A percentile compares a stretch with the other conserved stretches of the same genome.
Evolutionary conservation across 2,329 filamentous ascomycete genomes (phyloP).

Genomic region (Venturia nashicola): DNA sequence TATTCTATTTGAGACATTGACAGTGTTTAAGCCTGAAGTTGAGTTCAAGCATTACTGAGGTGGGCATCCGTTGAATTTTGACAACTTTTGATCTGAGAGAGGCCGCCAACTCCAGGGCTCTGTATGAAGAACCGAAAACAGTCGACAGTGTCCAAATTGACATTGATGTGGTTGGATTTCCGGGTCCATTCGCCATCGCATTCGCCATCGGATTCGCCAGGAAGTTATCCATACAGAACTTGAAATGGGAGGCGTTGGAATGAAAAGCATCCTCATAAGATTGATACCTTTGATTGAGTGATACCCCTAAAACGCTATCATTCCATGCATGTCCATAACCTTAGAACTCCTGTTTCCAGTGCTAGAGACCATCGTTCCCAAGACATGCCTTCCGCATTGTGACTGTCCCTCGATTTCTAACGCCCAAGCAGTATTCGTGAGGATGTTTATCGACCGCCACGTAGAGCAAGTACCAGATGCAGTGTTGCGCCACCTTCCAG

Average conservation of each 20-base stretch:
- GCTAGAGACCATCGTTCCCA: not conserved
- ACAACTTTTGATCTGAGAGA: not conserved
- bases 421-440: not conserved
- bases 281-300: not conserved
- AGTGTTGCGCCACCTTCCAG: slow-evolving; percentile 88
- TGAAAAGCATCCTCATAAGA: not conserved
- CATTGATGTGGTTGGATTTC: not conserved
- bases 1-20: not conserved
- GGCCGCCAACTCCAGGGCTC: not conserved
- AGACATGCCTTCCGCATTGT: not conserved
- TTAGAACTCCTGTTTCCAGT: not conserved
- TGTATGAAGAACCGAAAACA: not conserved
- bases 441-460: slow-evolving; percentile 50
- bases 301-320: not conserved
- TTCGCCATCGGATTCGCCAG: not conserved
- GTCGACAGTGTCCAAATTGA: not conserved
- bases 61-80: too few species aligned
- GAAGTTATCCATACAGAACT: not conserved
- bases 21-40: not conserved
- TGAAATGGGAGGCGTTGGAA: not conserved
- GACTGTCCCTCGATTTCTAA: not conserved
- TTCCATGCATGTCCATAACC: not conserved
- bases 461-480: slow-evolving; percentile 87
- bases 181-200: too few species aligned
- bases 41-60: too few species aligned